A percentile compares a stretch with the other conserved stretches of the same genome.
Conservation (phyloP, 345 rosid genomes). For the Cardamine occulta region DNA sequence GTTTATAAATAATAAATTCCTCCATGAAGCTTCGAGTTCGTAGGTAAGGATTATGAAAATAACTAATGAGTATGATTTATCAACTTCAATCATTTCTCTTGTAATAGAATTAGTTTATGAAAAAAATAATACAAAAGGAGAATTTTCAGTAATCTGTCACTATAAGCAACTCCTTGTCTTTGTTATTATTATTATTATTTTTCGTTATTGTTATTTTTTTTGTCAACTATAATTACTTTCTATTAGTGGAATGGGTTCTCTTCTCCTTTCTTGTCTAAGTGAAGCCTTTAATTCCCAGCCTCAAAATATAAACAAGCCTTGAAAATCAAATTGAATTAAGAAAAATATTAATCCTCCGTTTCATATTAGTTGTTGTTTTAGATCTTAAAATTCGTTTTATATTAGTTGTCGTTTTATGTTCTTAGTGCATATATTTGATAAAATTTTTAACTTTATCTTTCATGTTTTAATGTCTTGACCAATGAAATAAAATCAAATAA, state of each 20-base stretch:
- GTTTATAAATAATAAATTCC: neutral
- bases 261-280: neutral
- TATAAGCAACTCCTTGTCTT: conserved; percentile 15
- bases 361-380: too few relatives aligned
- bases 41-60: conserved; percentile 11
- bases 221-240: conserved; percentile 35
- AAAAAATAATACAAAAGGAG: neutral
- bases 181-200: too few relatives aligned
- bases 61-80: neutral
- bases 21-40: conserved; percentile 12
- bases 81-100: conserved; percentile 3
- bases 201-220: neutral
- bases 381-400: too few relatives aligned
- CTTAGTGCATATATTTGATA: too few relatives aligned
- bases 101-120: neutral
- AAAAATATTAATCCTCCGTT: neutral
- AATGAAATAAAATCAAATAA: too few relatives aligned
- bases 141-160: conserved; percentile 4
- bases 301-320: neutral
- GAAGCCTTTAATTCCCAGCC: conserved; percentile 29
- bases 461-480: too few relatives aligned
- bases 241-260: conserved; percentile 4
- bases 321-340: neutral
- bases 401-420: too few relatives aligned
- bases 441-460: too few relatives aligned